A percentile compares a stretch with the other conserved stretches of the same genome.
Evolutionary conservation across 2,329 filamentous ascomycete genomes (phyloP).

Genomic region (Aaosphaeria pasadenensis): DNA sequence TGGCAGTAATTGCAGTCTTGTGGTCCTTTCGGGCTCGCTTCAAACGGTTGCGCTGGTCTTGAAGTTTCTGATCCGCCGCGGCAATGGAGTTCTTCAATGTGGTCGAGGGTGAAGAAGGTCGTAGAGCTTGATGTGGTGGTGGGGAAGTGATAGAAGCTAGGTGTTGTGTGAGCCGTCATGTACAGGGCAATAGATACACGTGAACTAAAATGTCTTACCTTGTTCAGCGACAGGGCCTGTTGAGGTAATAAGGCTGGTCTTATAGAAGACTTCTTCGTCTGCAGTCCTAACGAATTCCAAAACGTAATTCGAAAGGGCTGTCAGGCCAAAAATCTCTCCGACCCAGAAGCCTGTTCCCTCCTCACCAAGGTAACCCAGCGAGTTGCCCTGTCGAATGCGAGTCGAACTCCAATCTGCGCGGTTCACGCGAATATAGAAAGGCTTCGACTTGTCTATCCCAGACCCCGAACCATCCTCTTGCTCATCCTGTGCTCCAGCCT

Average conservation of each 20-base stretch:
- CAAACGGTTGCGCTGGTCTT: constrained; percentile 66
- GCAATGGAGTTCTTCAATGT: constrained; percentile 75
- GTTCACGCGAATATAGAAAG: constrained; percentile 76
- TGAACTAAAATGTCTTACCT: constrained; percentile 39
- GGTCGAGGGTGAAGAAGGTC: constrained; percentile 73
- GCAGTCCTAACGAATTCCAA: constrained; percentile 72
- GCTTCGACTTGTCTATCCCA: constrained; percentile 66
- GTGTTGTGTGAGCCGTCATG: constrained; percentile 7
- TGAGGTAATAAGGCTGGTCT: constrained; percentile 68
- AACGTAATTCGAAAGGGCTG: constrained; percentile 72
- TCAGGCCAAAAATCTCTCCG: constrained; percentile 65
- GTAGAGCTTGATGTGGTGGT: constrained; percentile 59
- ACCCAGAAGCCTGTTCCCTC: constrained; percentile 59
- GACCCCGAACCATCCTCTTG: constrained; percentile 39
- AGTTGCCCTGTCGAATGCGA: constrained; percentile 58
- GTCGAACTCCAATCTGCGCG: constrained; percentile 78
- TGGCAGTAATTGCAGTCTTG: constrained; percentile 63
- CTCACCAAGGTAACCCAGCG: constrained; percentile 44
- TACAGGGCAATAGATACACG: neutral
- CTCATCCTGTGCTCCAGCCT: constrained; percentile 36
- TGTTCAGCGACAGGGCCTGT: constrained; percentile 57
- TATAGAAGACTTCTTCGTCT: constrained; percentile 66
- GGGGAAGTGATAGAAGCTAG: constrained; percentile 38
- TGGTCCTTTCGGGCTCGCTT: constrained; percentile 73
- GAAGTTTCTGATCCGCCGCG: constrained; percentile 66